phyloP scores from a whole-genome alignment of 2,329 filamentous ascomycete species.

The Aureobasidium leucospermi region DNA sequence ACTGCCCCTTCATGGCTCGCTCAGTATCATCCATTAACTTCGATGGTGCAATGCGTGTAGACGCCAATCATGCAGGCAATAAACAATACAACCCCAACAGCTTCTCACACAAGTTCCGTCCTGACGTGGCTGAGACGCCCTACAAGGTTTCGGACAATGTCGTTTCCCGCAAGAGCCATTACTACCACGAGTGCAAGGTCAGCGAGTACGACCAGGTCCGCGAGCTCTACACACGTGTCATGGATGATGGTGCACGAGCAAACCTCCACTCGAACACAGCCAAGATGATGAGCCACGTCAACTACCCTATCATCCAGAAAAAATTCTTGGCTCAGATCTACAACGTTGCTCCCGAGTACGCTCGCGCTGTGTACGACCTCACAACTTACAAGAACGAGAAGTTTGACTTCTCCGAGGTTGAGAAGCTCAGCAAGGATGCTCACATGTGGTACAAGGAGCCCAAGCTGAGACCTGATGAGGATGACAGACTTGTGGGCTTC shows the following conservation, averaged over 20 bases:
- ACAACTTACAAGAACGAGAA: conserved; percentile 32
- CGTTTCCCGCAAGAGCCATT: conserved; percentile 46
- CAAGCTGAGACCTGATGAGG: conserved; percentile 36
- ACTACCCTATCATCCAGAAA: conserved; percentile 27
- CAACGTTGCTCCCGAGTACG: conserved; percentile 42
- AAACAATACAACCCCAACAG: conserved; percentile 47
- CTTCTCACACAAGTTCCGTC: conserved; percentile 45
- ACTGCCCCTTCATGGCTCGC: conserved; percentile 44
- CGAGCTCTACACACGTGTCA: conserved; percentile 43
- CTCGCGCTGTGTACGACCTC: conserved; percentile 40
- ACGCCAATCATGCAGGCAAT: conserved; percentile 42
- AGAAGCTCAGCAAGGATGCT: conserved; percentile 38
- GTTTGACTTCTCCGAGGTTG: conserved; percentile 41
- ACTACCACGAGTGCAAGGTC: conserved; percentile 47
- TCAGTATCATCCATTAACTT: conserved; percentile 42
- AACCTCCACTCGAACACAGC: conserved; percentile 45
- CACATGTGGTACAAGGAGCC: conserved; percentile 40
- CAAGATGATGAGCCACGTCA: conserved; percentile 25
- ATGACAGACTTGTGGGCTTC: conserved; percentile 35
- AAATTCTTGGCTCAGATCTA: conserved; percentile 49
- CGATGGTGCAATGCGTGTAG: conserved; percentile 42
- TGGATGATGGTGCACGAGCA: conserved; percentile 37
- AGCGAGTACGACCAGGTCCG: conserved; percentile 47
- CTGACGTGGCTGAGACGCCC: conserved; percentile 44
- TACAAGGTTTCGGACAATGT: conserved; percentile 45